phyloP scores from a whole-genome alignment of 176 grass and related monocot genomes.

The Calamus simplicifolius region DNA sequence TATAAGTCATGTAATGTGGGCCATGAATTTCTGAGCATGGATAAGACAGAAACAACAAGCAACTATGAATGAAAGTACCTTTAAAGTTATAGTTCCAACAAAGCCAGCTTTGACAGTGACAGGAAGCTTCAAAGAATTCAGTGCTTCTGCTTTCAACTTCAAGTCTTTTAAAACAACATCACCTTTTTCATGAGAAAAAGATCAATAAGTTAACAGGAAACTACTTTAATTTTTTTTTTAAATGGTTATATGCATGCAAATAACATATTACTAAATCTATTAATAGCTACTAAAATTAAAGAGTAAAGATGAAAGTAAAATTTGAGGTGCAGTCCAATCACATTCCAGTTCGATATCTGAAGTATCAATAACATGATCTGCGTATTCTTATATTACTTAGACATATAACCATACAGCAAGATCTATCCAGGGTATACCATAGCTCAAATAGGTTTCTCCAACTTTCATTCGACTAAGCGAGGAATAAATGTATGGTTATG shows the following conservation, averaged over 20 bases:
- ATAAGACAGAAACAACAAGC: not conserved
- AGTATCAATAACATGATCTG: too few species aligned
- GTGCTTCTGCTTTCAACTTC: slow-evolving; percentile 92
- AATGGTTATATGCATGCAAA: not conserved
- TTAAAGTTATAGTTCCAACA: slow-evolving; percentile 96
- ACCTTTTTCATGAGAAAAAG: slow-evolving; percentile 37
- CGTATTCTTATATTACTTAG: too few species aligned
- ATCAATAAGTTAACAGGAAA: slow-evolving; percentile 10
- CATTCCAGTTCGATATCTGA: too few species aligned
- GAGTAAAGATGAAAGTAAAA: too few species aligned
- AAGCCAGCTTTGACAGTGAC: slow-evolving; percentile 99
- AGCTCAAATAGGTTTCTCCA: too few species aligned
- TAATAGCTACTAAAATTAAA: too few species aligned
- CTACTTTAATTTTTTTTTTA: not conserved
- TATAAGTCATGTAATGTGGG: not conserved
- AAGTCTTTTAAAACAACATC: slow-evolving; percentile 97
- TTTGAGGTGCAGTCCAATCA: too few species aligned
- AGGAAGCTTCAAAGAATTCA: slow-evolving; percentile 89
- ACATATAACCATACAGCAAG: too few species aligned
- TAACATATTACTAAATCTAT: too few species aligned
- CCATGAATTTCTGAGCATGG: not conserved
- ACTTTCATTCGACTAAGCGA: too few species aligned
- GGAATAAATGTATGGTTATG: too few species aligned
- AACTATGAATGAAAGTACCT: slow-evolving; percentile 28
- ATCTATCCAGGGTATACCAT: too few species aligned